A percentile compares a stretch with the other conserved stretches of the same genome.
These are phyloP conservation scores for Glarea lozoyensis DNA, from an alignment of 495 filamentous ascomycete species.

Conservation along the genomic window DNA sequence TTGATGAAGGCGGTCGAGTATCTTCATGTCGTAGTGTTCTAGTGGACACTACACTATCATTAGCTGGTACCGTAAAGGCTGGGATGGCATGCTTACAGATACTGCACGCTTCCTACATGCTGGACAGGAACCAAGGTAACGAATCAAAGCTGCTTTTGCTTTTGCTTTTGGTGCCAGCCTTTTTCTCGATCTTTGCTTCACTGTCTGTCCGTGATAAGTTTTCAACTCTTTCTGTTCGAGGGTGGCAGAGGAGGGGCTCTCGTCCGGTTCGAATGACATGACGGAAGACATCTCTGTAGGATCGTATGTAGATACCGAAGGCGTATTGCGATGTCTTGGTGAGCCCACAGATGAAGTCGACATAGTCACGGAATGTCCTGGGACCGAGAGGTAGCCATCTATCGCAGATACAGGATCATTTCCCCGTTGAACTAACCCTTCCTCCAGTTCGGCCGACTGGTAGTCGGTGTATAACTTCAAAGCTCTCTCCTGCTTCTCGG, in stretches of 20 bases:
- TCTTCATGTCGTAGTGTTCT: constrained; percentile 19
- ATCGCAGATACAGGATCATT: constrained; percentile 8
- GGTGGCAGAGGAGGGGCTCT: constrained; percentile 10
- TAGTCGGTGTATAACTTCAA: constrained; percentile 13
- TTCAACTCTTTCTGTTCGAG: constrained; percentile 4
- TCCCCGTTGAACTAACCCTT: constrained; percentile 3
- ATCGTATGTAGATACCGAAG: constrained; percentile 7
- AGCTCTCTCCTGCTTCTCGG: constrained; percentile 12
- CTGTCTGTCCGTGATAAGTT: constrained; percentile 13
- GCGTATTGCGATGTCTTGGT: constrained; percentile 5
- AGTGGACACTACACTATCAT: constrained; percentile 14
- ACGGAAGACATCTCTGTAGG: constrained; percentile 14
- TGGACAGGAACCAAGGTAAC: constrained; percentile 13
- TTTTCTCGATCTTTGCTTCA: constrained; percentile 8
- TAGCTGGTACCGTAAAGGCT: constrained; percentile 1
- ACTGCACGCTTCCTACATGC: constrained; percentile 9
- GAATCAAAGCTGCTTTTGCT: constrained; percentile 17
- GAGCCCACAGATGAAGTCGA: constrained; percentile 11
- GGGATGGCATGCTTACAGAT: constrained; percentile 7
- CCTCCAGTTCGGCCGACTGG: neutral
- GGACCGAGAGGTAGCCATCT: constrained; percentile 7
- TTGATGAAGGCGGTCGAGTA: constrained; percentile 3
- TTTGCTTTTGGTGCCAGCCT: constrained; percentile 4
- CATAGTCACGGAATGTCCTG: neutral
- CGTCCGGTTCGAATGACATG: constrained; percentile 16